A percentile compares a stretch with the other conserved stretches of the same genome.
Conservation (phyloP, 345 rosid genomes). For the Citrus cavaleriei region DNA sequence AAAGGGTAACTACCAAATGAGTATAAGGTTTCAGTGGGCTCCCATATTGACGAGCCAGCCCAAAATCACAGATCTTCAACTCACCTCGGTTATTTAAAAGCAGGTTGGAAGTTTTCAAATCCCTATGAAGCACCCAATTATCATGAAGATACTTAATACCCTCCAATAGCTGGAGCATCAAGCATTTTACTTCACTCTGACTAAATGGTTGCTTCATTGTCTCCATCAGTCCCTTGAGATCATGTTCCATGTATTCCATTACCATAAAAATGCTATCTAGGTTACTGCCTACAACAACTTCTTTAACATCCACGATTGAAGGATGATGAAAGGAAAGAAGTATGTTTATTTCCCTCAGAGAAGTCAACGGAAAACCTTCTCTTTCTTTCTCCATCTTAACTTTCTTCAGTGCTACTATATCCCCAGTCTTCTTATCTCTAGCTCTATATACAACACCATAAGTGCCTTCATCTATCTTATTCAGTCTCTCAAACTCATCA, state of each 20-base stretch:
- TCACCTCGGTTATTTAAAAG: constrained; percentile 95
- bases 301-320: constrained; percentile 95
- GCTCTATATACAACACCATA: constrained; percentile 99
- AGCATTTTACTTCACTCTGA: constrained; percentile 98
- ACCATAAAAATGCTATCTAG: constrained; percentile 98
- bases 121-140: constrained; percentile 99
- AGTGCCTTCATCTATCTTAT: constrained; percentile 98
- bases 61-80: constrained; percentile 97
- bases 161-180: constrained; percentile 93
- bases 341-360: constrained; percentile 92
- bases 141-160: constrained; percentile 97
- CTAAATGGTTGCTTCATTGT: constrained; percentile 97
- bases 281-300: constrained; percentile 94
- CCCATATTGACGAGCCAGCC: constrained; percentile 98
- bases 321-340: constrained; percentile 97
- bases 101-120: constrained; percentile 92
- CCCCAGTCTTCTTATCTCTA: constrained; percentile 84
- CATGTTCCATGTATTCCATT: constrained; percentile 99
- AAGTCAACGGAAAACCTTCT: constrained; percentile 97
- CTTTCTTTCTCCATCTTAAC: constrained; percentile 99
- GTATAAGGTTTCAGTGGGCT: constrained; percentile 96
- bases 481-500: constrained; percentile 95
- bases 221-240: constrained; percentile 94
- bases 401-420: constrained; percentile 96
- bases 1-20: constrained; percentile 97